Evolutionary conservation across 116 monocot species (phyloP).

Genomic region (Cymodocea nodosa): DNA sequence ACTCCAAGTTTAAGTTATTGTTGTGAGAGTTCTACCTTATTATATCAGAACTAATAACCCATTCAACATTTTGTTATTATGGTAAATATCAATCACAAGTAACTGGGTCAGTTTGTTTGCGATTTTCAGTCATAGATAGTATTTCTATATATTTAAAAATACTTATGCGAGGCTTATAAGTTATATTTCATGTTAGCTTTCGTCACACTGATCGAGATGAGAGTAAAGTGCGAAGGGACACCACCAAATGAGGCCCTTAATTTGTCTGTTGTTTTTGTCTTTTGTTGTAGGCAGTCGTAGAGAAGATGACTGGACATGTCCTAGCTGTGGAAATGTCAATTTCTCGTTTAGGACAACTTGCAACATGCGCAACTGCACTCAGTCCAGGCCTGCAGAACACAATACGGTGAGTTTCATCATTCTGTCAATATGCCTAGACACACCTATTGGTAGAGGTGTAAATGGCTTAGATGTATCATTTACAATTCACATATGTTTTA

Average conservation of each 20-base stretch:
- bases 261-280: not conserved
- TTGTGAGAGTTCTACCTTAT: no score
- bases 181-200: not conserved
- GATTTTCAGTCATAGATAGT: no score
- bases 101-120: no score
- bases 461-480: no score
- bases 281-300: conserved; percentile 49
- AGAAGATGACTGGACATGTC: conserved; percentile 96
- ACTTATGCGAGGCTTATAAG: not conserved
- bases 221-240: not conserved
- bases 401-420: conserved; percentile 33
- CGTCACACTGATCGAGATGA: not conserved
- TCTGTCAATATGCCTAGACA: not conserved
- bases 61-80: no score
- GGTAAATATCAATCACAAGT: no score
- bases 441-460: no score
- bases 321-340: conserved; percentile 87
- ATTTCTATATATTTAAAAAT: no score
- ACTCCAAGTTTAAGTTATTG: no score
- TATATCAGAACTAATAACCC: no score
- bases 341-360: conserved; percentile 95
- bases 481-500: no score
- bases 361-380: conserved; percentile 89
- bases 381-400: conserved; percentile 77
- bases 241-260: not conserved